A percentile compares a stretch with the other conserved stretches of the same genome.
phyloP scores from a whole-genome alignment of 2,329 filamentous ascomycete species.

The Neofusicoccum sp. region DNA sequence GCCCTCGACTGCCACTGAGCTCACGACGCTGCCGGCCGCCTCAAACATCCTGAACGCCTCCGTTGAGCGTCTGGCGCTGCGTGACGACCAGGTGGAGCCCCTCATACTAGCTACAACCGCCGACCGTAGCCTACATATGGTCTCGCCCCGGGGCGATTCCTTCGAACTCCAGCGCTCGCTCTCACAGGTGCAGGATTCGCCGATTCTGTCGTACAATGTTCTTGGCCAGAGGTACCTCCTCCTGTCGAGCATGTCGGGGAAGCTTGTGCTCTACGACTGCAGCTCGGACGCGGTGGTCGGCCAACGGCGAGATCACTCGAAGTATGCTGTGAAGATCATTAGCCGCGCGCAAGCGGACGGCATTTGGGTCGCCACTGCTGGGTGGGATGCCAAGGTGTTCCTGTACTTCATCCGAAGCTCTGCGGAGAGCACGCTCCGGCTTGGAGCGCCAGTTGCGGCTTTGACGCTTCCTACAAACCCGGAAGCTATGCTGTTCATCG shows the following conservation, averaged over 20 bases:
- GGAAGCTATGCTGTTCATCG: slow-evolving; percentile 55
- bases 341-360: slow-evolving; percentile 35
- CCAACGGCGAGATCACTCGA: slow-evolving; percentile 56
- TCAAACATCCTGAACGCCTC: slow-evolving; percentile 56
- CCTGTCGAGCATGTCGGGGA: slow-evolving; percentile 60
- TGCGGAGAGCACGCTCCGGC: slow-evolving; percentile 21
- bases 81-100: slow-evolving; percentile 20
- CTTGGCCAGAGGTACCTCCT: slow-evolving; percentile 48
- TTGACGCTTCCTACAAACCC: slow-evolving; percentile 54
- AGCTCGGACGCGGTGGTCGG: slow-evolving; percentile 41
- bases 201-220: slow-evolving; percentile 52
- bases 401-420: slow-evolving; percentile 44
- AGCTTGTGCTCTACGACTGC: slow-evolving; percentile 49
- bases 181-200: slow-evolving; percentile 48
- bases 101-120: slow-evolving; percentile 38
- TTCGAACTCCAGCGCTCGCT: slow-evolving; percentile 37
- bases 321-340: slow-evolving; percentile 57
- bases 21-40: slow-evolving; percentile 45
- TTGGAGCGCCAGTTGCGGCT: slow-evolving; percentile 36
- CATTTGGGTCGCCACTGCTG: slow-evolving; percentile 53
- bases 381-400: slow-evolving; percentile 59
- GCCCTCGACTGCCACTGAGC: slow-evolving; percentile 43
- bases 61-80: slow-evolving; percentile 38
- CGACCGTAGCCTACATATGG: slow-evolving; percentile 47
- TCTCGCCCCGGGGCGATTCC: slow-evolving; percentile 32